Evolutionary conservation across 176 grass and related monocot genomes (phyloP).

Genomic region (Aegilops sharonensis): DNA sequence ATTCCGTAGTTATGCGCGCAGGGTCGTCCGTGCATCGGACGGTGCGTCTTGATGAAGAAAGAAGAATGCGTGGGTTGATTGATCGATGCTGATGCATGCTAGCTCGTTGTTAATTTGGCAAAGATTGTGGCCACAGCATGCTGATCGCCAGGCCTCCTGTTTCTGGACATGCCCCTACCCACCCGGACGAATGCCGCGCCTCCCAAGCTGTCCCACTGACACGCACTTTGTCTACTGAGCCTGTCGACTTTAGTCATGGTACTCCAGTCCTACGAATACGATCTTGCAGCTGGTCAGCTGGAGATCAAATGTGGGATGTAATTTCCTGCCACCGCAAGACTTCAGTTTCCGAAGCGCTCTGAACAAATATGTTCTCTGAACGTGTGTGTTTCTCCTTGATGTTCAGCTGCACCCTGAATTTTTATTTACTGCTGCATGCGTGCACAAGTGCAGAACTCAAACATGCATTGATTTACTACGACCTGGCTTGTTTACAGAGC

Average conservation of each 20-base stretch:
- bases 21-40: background rate
- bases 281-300: background rate
- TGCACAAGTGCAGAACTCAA: no score
- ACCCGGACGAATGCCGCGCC: background rate
- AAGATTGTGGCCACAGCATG: background rate
- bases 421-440: no score
- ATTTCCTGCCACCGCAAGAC: background rate
- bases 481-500: background rate
- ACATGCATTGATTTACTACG: no score
- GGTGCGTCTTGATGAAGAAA: constrained; percentile 18
- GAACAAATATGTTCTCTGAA: background rate
- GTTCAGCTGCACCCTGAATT: no score
- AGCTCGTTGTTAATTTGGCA: background rate
- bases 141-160: background rate
- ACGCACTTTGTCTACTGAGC: background rate
- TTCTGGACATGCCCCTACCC: background rate
- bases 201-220: background rate
- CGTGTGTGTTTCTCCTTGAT: background rate
- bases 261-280: background rate
- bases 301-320: background rate
- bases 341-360: background rate
- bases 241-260: background rate
- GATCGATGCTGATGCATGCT: background rate
- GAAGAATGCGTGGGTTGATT: constrained; percentile 8
- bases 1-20: constrained; percentile 45